A percentile compares a stretch with the other conserved stretches of the same genome.
These are phyloP conservation scores for Nicotiana undulata DNA, from an alignment of 257 asterid genomes.

Conservation along the genomic window DNA sequence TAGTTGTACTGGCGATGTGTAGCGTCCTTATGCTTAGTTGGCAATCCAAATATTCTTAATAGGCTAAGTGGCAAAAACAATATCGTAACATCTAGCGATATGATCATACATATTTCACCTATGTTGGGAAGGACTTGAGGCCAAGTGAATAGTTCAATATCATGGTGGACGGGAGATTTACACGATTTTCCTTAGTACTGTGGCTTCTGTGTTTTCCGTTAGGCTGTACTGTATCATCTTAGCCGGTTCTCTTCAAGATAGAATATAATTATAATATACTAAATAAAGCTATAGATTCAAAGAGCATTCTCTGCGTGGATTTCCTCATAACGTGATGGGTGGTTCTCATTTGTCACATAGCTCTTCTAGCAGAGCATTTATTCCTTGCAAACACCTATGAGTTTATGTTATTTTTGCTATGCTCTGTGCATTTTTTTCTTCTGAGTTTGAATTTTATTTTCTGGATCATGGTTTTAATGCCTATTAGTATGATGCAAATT, in stretches of 20 bases:
- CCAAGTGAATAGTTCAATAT: not conserved
- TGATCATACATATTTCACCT: not conserved
- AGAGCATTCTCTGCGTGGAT: not conserved
- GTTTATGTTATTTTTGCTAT: not conserved
- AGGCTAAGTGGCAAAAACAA: not conserved
- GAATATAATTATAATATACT: not conserved
- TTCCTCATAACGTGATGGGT: not conserved
- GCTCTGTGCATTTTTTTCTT: not conserved
- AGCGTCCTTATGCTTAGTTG: not conserved
- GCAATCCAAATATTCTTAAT: not conserved
- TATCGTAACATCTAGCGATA: not conserved
- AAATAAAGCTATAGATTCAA: not conserved
- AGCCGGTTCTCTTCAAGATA: not conserved
- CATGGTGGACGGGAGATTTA: not conserved
- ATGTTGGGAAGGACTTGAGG: not conserved
- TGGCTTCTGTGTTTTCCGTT: not conserved
- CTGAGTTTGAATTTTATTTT: not conserved
- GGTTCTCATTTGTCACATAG: not conserved
- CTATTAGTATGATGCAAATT: too few species aligned
- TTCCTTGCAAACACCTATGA: not conserved
- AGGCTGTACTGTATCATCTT: not conserved
- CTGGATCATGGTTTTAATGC: not conserved
- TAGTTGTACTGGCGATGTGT: not conserved
- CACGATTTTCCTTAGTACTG: not conserved
- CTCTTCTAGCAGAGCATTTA: not conserved